Conservation (phyloP, 768 basidiomycete species). For the Mycena rebaudengoi region DNA sequence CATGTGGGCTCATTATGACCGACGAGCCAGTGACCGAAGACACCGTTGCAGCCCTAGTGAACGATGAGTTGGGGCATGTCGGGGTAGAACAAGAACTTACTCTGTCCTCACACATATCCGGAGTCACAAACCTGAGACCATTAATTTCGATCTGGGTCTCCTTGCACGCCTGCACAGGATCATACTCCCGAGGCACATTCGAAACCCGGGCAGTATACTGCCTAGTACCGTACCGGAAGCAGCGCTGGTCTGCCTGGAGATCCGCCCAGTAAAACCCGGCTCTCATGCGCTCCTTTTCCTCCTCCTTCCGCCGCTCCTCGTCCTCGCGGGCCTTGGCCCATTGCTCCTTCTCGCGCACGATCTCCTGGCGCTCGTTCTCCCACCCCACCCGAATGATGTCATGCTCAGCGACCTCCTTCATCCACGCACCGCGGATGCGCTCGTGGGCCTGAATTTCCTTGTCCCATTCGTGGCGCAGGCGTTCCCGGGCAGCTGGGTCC, state of each 20-base stretch:
- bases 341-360: conserved; percentile 5
- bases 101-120: conserved; percentile 14
- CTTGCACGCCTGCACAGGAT: conserved; percentile 3
- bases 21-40: conserved; percentile 37
- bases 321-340: conserved; percentile 14
- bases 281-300: conserved; percentile 30
- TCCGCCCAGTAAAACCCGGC: conserved; percentile 26
- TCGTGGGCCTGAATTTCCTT: neutral
- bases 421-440: neutral
- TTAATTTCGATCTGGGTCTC: conserved; percentile 30
- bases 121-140: neutral
- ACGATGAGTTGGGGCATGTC: neutral
- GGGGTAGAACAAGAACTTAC: neutral
- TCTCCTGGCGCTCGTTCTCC: conserved; percentile 7
- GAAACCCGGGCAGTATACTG: conserved; percentile 39
- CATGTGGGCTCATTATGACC: conserved; percentile 37
- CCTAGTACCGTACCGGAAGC: conserved; percentile 35
- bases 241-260: conserved; percentile 27
- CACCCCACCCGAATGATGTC: neutral
- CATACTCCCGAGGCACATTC: conserved; percentile 36
- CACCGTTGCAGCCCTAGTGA: conserved; percentile 13
- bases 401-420: neutral
- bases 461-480: neutral
- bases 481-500: neutral
- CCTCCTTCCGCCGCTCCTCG: conserved; percentile 24